Evolutionary conservation across 306 rosid species (phyloP).

Genomic region (Vigna reflexopilosa): DNA sequence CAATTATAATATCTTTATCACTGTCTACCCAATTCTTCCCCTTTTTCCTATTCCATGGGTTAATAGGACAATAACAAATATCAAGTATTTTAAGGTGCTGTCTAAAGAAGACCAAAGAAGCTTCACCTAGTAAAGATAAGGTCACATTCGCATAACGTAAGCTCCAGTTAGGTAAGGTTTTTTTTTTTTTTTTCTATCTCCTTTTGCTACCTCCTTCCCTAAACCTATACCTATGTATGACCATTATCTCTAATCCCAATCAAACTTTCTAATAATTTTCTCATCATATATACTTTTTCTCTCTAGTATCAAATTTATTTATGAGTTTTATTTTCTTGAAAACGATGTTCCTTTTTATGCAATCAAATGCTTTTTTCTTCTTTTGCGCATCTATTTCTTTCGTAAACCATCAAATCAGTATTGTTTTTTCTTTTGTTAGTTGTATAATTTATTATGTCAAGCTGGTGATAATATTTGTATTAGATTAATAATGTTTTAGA

Average conservation of each 20-base stretch:
- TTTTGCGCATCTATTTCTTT: no score
- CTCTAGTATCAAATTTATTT: not conserved
- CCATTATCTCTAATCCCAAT: not conserved
- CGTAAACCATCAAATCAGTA: no score
- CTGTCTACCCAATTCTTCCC: constrained; percentile 3
- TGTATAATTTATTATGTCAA: no score
- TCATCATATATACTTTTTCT: no score
- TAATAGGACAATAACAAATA: constrained; percentile 36
- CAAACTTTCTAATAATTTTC: no score
- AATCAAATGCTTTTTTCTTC: no score
- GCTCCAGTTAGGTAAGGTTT: not conserved
- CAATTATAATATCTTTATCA: no score
- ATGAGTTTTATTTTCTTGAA: not conserved
- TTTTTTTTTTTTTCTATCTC: not conserved
- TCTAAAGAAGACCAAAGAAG: constrained; percentile 13
- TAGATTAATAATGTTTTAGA: no score
- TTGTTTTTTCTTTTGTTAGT: no score
- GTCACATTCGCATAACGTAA: constrained; percentile 10
- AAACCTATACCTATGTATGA: not conserved
- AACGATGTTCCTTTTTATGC: not conserved
- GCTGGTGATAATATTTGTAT: no score
- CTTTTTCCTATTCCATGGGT: constrained; percentile 4
- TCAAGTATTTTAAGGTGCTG: constrained; percentile 34
- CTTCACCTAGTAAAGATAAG: constrained; percentile 47
- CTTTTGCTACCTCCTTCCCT: not conserved